These are phyloP conservation scores for Backusella luteola DNA, from an alignment of 192 early-diverging fungal species.

Conservation along the genomic window DNA sequence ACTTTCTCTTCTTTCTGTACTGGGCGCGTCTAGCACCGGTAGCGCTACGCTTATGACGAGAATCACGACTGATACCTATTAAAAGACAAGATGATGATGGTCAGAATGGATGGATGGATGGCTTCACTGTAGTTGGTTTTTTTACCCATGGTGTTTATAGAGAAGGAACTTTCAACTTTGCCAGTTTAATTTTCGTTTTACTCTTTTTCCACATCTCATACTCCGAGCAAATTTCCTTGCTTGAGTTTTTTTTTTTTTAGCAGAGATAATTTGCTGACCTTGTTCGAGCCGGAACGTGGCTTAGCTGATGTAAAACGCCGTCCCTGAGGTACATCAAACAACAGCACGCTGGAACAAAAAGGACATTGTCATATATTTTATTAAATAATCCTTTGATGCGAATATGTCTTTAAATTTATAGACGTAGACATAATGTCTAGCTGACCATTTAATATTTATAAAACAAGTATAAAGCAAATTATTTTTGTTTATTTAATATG, in stretches of 20 bases:
- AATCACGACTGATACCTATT: conserved; percentile 98
- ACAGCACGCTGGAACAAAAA: too few relatives aligned
- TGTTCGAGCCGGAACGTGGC: conserved; percentile 4
- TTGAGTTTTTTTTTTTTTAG: background rate
- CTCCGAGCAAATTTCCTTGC: conserved; percentile 8
- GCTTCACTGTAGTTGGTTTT: background rate
- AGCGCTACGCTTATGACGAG: conserved; percentile 97
- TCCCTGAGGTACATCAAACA: background rate
- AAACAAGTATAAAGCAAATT: background rate
- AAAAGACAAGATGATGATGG: background rate
- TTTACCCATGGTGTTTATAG: conserved; percentile 25
- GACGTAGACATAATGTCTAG: too few relatives aligned
- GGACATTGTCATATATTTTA: too few relatives aligned
- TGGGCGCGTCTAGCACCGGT: conserved; percentile 99
- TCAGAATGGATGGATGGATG: conserved; percentile 33
- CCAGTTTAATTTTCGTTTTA: conserved; percentile 14
- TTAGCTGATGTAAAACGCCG: background rate
- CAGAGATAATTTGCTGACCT: background rate
- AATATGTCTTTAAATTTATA: too few relatives aligned
- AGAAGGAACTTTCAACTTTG: conserved; percentile 20
- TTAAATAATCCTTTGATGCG: too few relatives aligned
- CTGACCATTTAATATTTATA: too few relatives aligned
- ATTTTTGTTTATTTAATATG: background rate
- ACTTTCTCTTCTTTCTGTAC: conserved; percentile 99
- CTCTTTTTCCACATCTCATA: conserved; percentile 2